Conservation (phyloP, 768 basidiomycete species). For the Russula earlei region DNA sequence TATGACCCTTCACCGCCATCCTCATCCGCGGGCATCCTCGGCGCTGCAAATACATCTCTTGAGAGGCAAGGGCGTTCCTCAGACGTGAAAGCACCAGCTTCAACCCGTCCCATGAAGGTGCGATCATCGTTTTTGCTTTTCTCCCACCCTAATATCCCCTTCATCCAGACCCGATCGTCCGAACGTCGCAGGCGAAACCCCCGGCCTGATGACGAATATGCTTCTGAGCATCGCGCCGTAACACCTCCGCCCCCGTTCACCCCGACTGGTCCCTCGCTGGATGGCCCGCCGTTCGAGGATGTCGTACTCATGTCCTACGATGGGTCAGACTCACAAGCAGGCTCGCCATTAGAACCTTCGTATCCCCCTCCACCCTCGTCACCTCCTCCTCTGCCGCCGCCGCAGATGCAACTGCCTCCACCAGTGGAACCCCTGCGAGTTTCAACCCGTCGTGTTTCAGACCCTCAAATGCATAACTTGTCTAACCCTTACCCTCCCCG, state of each 20-base stretch:
- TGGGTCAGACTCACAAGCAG: slow-evolving; percentile 19
- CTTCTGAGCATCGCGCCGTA: background rate
- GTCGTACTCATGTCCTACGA: slow-evolving; percentile 21
- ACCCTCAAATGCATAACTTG: background rate
- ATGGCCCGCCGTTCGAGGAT: slow-evolving; percentile 32
- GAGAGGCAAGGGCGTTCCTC: background rate
- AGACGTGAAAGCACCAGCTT: background rate
- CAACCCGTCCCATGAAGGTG: slow-evolving; percentile 4
- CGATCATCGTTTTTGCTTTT: background rate
- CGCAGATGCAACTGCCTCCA: background rate
- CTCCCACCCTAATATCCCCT: background rate
- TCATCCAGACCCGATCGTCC: background rate
- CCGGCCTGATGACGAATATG: background rate
- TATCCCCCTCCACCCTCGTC: background rate
- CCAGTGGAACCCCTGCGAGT: background rate
- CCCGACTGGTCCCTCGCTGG: slow-evolving; percentile 28
- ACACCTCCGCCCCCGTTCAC: slow-evolving; percentile 35
- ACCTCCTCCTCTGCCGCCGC: background rate
- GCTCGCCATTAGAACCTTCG: slow-evolving; percentile 20
- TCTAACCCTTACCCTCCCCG: background rate
- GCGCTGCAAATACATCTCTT: background rate
- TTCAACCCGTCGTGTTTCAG: background rate
- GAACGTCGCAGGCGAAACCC: background rate
- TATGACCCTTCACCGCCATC: background rate
- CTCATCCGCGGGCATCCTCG: background rate